Base-by-base conservation (phyloP, 805 yeast genomes). In the Candida chauliodis region DNA sequence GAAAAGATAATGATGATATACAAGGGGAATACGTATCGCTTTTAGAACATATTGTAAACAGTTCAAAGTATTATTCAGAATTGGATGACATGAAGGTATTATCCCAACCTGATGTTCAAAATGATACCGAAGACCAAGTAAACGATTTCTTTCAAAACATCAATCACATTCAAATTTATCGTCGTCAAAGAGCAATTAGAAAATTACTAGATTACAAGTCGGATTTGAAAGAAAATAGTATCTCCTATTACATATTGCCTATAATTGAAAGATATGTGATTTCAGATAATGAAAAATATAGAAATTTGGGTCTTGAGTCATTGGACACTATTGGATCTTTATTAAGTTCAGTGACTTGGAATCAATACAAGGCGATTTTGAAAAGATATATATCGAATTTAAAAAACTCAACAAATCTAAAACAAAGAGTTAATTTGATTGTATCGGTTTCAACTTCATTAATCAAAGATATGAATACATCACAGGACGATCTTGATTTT, bases 171-270 rank as follows among this genome's bases (percentile, higher is more conserved):
- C 99, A 91, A 63, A 51, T 83, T 8, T 88, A 83, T 52, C 78
- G 95, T 62, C 82, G 96, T 50, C 89, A 84, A 57, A 74, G 89
- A 50, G 95, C 98, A 0, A 71, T 91, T 16, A 74, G 78, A 50
- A 73, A 84, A 42, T 60, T 90, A 20, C 71, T 73, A 8, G 78
- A 69, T 4, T 50, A 71, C 30, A 73, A 78, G 5, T 41, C 56
- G 15, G 46, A 65, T 5, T 58, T 90, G 5, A 58, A 75, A 0
- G 76, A 76, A 18, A 61, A 66, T 25, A 81, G 79, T 48, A 76
- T 91, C 38, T 73, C 95, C 0, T 93, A 86, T 52, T 89, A 83
- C 55, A 52, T 93, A 30, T 61, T 93, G 40, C 98, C 99, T 4
- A 75, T 90, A 46, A 71, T 90, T 43, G 98, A 93, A 63, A 80